phyloP scores from a whole-genome alignment of 352 stramenopile genomes.

The Phytophthora sp. region DNA sequence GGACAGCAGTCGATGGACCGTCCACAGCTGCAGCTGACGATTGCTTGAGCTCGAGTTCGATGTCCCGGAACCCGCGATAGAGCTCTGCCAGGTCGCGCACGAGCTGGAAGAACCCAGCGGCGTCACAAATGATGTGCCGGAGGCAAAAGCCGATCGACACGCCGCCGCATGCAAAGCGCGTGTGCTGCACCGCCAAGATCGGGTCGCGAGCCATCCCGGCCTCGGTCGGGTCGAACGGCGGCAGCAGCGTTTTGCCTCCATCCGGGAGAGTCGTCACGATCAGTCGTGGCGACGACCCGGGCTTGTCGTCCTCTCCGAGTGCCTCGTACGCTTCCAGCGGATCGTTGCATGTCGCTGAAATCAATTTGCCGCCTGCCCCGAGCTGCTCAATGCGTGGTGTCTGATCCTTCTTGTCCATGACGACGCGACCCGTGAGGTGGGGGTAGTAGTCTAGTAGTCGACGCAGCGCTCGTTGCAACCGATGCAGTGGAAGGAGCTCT shows the following conservation, averaged over 20 bases:
- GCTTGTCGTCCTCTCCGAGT: conserved; percentile 7
- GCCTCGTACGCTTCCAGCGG: conserved; percentile 14
- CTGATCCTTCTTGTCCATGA: conserved; percentile 2
- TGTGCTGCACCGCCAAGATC: conserved; percentile 27
- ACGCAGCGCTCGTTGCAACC: not conserved
- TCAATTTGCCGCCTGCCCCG: conserved; percentile 7
- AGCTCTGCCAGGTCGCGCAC: conserved; percentile 18
- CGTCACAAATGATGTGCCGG: conserved; percentile 25
- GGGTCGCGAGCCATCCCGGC: conserved; percentile 8
- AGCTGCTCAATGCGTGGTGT: conserved; percentile 16
- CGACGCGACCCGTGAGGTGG: conserved; percentile 13
- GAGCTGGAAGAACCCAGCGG: conserved; percentile 31
- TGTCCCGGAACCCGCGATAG: conserved; percentile 6
- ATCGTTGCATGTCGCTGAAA: conserved; percentile 3
- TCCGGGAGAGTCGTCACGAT: conserved; percentile 24
- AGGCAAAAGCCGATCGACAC: conserved; percentile 27
- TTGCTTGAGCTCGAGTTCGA: not conserved
- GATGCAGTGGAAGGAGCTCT: conserved; percentile 11
- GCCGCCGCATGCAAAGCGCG: conserved; percentile 21
- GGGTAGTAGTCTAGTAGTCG: conserved; percentile 22
- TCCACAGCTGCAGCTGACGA: no score
- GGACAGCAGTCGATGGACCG: no score
- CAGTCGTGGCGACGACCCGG: conserved; percentile 15
- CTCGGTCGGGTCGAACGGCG: conserved; percentile 15
- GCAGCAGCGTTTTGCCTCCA: conserved; percentile 22